Conservation (phyloP, 495 filamentous ascomycete genomes). For the Neurospora sp. region DNA sequence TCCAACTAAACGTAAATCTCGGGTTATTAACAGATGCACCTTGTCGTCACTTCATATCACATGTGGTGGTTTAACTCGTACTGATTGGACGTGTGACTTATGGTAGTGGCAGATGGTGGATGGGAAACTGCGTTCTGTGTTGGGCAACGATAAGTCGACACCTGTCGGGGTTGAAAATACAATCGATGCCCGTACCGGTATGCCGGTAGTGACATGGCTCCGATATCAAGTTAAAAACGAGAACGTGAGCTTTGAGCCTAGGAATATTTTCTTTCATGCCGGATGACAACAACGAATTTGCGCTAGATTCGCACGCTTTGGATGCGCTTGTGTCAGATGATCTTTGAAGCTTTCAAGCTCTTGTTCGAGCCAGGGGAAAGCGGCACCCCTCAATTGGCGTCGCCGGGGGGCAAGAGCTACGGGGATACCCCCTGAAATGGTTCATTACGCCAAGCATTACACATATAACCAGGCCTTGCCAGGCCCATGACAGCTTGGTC, state of each 20-base stretch:
- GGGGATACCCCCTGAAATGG: background rate
- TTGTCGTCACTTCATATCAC: conserved; percentile 17
- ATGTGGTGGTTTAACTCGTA: conserved; percentile 4
- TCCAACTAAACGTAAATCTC: background rate
- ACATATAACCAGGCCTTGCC: background rate
- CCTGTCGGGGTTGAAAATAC: background rate
- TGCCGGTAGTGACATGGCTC: background rate
- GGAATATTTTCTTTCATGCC: background rate
- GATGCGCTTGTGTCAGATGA: background rate
- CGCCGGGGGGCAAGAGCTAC: background rate
- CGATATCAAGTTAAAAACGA: background rate
- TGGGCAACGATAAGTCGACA: background rate
- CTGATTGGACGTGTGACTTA: conserved; percentile 14
- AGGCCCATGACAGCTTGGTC: background rate
- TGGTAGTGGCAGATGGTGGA: background rate
- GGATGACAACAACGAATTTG: background rate
- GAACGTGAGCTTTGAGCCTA: background rate
- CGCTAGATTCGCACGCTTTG: background rate
- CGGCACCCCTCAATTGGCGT: background rate
- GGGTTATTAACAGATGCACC: background rate
- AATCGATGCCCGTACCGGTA: background rate
- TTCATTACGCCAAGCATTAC: background rate
- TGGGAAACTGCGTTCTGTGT: background rate
- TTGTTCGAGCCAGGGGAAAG: background rate
- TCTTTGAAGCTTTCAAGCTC: background rate